phyloP scores from a whole-genome alignment of 2,329 filamentous ascomycete species.

The Thelonectria discophora region DNA sequence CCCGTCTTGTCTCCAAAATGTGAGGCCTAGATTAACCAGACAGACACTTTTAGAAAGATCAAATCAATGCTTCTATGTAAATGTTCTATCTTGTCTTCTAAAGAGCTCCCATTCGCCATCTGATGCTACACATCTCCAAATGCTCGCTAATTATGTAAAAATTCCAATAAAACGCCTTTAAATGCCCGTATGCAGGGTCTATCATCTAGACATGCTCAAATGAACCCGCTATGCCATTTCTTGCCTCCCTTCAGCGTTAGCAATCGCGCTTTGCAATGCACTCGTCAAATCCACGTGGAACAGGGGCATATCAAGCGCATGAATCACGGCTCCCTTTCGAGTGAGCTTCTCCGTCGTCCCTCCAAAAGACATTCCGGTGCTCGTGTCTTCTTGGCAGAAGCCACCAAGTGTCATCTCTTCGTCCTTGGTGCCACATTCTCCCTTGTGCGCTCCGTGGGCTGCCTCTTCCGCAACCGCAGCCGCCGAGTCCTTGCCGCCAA shows the following conservation, averaged over 20 bases:
- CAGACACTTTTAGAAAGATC: neutral
- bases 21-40: no score
- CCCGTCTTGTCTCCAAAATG: no score
- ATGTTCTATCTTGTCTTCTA: neutral
- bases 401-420: slow-evolving; percentile 48
- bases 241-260: slow-evolving; percentile 72
- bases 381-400: slow-evolving; percentile 18
- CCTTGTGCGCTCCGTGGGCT: slow-evolving; percentile 53
- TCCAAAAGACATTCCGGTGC: slow-evolving; percentile 32
- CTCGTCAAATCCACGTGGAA: slow-evolving; percentile 95
- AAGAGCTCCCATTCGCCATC: slow-evolving; percentile 2
- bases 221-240: slow-evolving; percentile 46
- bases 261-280: slow-evolving; percentile 86
- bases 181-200: slow-evolving; percentile 9
- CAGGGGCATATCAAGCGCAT: slow-evolving; percentile 87
- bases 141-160: slow-evolving; percentile 16
- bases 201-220: neutral
- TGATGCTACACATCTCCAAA: slow-evolving; percentile 1
- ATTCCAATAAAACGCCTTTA: slow-evolving; percentile 6
- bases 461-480: slow-evolving; percentile 72
- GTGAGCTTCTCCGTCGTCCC: slow-evolving; percentile 48
- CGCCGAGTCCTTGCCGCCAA: slow-evolving; percentile 76
- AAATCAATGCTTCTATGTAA: slow-evolving; percentile 2
- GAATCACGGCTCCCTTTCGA: slow-evolving; percentile 72
- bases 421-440: slow-evolving; percentile 47